Evolutionary conservation across 2,329 filamentous ascomycete species (phyloP).

Genomic region (Sclerotiophoma versabilis): DNA sequence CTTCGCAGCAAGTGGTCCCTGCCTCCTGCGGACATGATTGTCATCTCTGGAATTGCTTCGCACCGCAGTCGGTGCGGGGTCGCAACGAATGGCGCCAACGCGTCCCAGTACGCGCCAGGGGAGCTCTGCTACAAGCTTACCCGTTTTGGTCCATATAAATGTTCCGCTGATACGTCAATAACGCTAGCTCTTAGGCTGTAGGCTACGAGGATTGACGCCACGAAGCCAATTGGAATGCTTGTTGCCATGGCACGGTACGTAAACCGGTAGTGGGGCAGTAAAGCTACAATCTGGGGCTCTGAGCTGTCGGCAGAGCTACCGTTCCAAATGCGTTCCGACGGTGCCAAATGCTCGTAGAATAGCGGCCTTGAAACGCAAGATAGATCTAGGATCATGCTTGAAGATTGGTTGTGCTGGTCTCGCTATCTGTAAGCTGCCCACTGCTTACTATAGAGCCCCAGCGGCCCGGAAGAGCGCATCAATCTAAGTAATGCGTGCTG

Average conservation of each 20-base stretch:
- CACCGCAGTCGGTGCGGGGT: slow-evolving; percentile 45
- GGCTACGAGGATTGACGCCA: slow-evolving; percentile 4
- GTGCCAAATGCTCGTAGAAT: slow-evolving; percentile 7
- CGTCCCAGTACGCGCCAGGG: slow-evolving; percentile 30
- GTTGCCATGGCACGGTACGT: slow-evolving; percentile 26
- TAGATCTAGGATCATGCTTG: too few relatives aligned
- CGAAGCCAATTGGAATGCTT: slow-evolving; percentile 19
- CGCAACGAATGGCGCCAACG: slow-evolving; percentile 41
- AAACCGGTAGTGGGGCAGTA: slow-evolving; percentile 17
- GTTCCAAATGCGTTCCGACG: slow-evolving; percentile 28
- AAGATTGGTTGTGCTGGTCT: background rate
- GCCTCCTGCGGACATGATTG: slow-evolving; percentile 35
- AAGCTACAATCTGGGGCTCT: slow-evolving; percentile 15
- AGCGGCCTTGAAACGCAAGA: slow-evolving; percentile 1
- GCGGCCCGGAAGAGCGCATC: slow-evolving; percentile 1
- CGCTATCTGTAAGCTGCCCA: background rate
- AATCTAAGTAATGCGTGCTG: slow-evolving; percentile 13
- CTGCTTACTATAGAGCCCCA: background rate
- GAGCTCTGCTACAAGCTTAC: slow-evolving; percentile 17
- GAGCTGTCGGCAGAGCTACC: slow-evolving; percentile 17
- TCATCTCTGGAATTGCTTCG: slow-evolving; percentile 44
- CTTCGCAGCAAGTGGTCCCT: slow-evolving; percentile 30
- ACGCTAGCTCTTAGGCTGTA: slow-evolving; percentile 22
- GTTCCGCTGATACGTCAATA: slow-evolving; percentile 20
- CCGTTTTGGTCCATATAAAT: slow-evolving; percentile 22